Base-by-base conservation (phyloP, 345 rosid species). In the Limnanthes douglasii region DNA sequence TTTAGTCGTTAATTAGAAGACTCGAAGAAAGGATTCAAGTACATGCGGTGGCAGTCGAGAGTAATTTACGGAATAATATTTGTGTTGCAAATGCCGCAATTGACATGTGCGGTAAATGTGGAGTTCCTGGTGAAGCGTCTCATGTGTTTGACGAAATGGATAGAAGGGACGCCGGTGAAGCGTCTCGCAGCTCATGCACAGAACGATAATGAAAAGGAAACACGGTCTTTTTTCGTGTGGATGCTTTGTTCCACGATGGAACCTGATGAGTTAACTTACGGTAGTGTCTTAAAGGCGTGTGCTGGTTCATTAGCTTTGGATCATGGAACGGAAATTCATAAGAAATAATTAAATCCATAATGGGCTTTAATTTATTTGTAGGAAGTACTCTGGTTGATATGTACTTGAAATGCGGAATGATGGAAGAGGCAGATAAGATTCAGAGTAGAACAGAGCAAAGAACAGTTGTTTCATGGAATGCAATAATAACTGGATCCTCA, bases 41-140 rank as follows among this genome's bases (percentile, higher is more conserved):
- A 19, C 86, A 88, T 43, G 67, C 70, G 2, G 47, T 88, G 39
- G 69, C 78, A 3, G 38, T 68, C 18, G 79, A 90, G 63, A 72
- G 70, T 48, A 56, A 41, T 29, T 65, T 66, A 21, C 24, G 26
- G 3, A 40, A 51, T 37, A 64, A 64, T 37, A 50, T 72, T 37
- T 76, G 93, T 30, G 97, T 79, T 17, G 61, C 78, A 48, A 83
- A 83, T 62, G 81, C 97, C 22, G 66, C 76, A 18, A 52, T 90
- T 18, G 95, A 79, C 61, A 83, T 90, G 98, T 79, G 70, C 23
- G 98, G 94, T 47, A 90, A 79, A 69, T 74, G 94, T 35, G 65
- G 76, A 62, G 81, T 73, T 56, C 34, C 84, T 16, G 24, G 11
- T 9, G 98, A 84, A 60, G 95, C 92, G 9, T 60, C 57, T 47